Evolutionary conservation across 305 asterid genomes (phyloP), one percentile per base, ranked within the genome.

Genomic region (Fraxinus xanthoxyloides): DNA sequence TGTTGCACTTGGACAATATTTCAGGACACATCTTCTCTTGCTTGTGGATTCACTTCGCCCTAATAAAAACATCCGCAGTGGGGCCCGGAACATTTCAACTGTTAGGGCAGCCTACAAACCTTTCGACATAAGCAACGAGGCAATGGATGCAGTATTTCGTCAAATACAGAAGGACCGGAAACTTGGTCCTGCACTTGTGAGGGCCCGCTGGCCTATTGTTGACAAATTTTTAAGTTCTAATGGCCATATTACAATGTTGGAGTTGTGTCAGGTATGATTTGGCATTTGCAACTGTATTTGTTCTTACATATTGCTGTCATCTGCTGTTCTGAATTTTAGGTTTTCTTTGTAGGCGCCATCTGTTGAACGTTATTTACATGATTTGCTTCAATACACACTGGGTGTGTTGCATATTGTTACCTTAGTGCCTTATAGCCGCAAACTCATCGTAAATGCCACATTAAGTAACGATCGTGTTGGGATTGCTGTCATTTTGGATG

Each of bases 171-270:
- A 87, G 89, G 99, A 97, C 82, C 88, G 99, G 77, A 95, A 92
- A 88, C 96, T 97, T 79, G 98, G 98, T 77, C 94, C 93, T 84
- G 97, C 97, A 12, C 86, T 95, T 36, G 98, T 88, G 81, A 92
- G 95, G 87, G 87, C 94, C 43, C 95, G 95, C 79, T 97, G 98
- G 99, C 90, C 91, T 7, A 98, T 91, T 10, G 98, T 92, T 86
- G 98, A 95, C 85, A 92, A 89, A 83, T 95, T 97, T 85, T 84
- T 95, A 81, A 74, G 82, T 84, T 92, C 90, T 36, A 97, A 92
- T 85, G 99, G 99, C 48, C 98, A 95, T 85, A 88, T 88, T 81
- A 97, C 94, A 78, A 91, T 97, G 99, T 91, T 97, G 92, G 99
- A 97, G 87, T 84, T 93, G 87, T 97, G 98, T 89, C 99, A 97